phyloP scores from a whole-genome alignment of 2,329 filamentous ascomycete genomes.

The Fusarium transvaalense region DNA sequence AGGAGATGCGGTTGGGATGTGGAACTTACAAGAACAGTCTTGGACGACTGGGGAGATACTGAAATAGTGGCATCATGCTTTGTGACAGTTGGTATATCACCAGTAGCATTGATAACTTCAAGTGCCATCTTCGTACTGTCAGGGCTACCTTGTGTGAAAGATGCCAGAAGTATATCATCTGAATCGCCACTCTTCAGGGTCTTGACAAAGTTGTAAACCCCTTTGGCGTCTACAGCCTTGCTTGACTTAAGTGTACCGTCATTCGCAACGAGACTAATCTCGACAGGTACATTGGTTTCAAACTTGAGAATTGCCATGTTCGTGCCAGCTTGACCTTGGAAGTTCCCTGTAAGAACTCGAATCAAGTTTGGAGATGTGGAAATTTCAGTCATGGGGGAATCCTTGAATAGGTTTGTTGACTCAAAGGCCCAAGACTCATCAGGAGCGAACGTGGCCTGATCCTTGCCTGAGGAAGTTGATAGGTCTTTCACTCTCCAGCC shows the following conservation, averaged over 20 bases:
- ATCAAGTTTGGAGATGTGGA: background rate
- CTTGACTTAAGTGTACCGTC: background rate
- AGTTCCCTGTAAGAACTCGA: background rate
- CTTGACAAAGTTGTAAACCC: background rate
- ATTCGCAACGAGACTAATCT: background rate
- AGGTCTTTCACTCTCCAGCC: background rate
- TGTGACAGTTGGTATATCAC: background rate
- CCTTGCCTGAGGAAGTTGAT: background rate
- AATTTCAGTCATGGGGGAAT: accelerated
- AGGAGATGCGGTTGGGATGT: background rate
- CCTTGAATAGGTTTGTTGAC: background rate
- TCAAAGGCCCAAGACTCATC: background rate
- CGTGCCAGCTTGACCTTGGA: background rate
- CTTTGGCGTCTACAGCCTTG: background rate
- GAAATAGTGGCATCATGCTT: background rate
- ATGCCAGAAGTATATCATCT: accelerated
- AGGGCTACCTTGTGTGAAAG: background rate
- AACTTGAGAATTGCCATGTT: background rate
- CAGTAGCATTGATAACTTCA: background rate
- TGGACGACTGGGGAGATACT: background rate
- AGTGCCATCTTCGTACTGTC: background rate
- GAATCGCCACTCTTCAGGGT: background rate
- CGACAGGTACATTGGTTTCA: background rate
- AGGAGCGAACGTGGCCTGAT: background rate
- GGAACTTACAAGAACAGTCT: background rate